phyloP scores from a whole-genome alignment of 1,284 basidiomycete species.

The Sphaerobolus stellatus region DNA sequence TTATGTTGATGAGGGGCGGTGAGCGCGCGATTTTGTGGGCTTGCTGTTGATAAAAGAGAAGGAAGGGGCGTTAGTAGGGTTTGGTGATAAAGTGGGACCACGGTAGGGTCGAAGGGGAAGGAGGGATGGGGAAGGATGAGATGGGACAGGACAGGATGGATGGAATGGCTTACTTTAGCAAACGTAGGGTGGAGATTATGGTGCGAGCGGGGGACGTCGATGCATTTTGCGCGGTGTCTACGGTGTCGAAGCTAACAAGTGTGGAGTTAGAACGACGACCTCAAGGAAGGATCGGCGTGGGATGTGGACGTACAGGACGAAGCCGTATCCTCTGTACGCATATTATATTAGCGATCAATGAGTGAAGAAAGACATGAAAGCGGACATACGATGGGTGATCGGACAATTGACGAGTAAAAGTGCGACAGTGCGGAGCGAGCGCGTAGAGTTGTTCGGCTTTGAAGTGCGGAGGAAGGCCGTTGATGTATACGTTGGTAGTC shows the following conservation, averaged over 20 bases:
- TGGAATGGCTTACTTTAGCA: slow-evolving; percentile 53
- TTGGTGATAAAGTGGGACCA: too few species aligned
- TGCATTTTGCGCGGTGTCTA: slow-evolving; percentile 68
- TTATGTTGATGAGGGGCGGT: not conserved
- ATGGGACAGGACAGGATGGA: too few species aligned
- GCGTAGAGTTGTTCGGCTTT: slow-evolving; percentile 61
- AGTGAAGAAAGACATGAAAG: not conserved
- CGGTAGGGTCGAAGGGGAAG: too few species aligned
- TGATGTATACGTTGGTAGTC: slow-evolving; percentile 62
- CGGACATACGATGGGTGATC: slow-evolving; percentile 41
- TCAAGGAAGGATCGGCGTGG: not conserved
- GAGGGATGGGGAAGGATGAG: too few species aligned
- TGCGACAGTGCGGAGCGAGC: slow-evolving; percentile 54
- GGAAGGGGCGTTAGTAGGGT: not conserved
- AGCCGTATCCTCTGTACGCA: slow-evolving; percentile 68
- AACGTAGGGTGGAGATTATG: slow-evolving; percentile 77
- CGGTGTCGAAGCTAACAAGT: slow-evolving; percentile 52
- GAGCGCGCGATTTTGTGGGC: slow-evolving; percentile 67
- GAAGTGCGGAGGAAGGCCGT: slow-evolving; percentile 62
- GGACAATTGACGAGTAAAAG: slow-evolving; percentile 60
- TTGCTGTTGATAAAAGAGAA: slow-evolving; percentile 47
- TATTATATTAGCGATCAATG: not conserved
- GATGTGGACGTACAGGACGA: slow-evolving; percentile 60
- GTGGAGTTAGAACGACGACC: slow-evolving; percentile 3
- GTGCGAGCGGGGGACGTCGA: slow-evolving; percentile 60